Evolutionary conservation across 2,329 filamentous ascomycete species (phyloP), one percentile per base, ranked within the genome.

Genomic region (Cryphonectria nitschkei): DNA sequence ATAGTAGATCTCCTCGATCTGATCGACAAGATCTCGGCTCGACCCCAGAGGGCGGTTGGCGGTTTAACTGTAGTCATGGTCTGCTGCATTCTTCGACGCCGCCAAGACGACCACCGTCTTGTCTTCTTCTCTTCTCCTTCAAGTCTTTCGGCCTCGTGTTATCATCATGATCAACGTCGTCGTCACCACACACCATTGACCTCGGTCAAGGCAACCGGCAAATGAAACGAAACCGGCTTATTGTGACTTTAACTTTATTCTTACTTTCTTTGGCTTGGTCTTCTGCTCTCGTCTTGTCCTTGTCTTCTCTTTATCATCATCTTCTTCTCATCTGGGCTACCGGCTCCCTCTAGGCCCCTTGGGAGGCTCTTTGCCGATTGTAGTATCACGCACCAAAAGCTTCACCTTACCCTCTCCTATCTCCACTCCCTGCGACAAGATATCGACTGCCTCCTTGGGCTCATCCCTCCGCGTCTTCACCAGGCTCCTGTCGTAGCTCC

Each of bases 381-480:
- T 77, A 43, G 79, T 77, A 74, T 85, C 88, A 75, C 89, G 83
- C 68, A 91, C 89, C 74, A 91, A 81, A 76, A 91, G 83, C 79
- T 88, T 85, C 69, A 91, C 88, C 80, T 90, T 91, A 74, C 89
- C 89, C 71, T 90, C 88, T 41, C 89, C 89, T 77, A 91, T 90
- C 81, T 91, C 89, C 60, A 90, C 86, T n/a, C 89, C 89, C 78
- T 90, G 87, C 74, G 87, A 86, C 63, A 91, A 81, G 71, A 91
- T 88, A 76, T 90, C 88, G 39, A 85, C 81, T 73, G 84, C 82
- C 69, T 84, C 65, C 63, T 79, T 78, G 34, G 81, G 81, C 50
- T 80, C 79, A 65, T 81, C 81, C 41, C 80, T 77, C 26, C 79
- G 81, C 22, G 89, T 86, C 71, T 85, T 83, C 8, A 82, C 78